Conservation (phyloP, 768 basidiomycete genomes). For the Termitomyces sp. region DNA sequence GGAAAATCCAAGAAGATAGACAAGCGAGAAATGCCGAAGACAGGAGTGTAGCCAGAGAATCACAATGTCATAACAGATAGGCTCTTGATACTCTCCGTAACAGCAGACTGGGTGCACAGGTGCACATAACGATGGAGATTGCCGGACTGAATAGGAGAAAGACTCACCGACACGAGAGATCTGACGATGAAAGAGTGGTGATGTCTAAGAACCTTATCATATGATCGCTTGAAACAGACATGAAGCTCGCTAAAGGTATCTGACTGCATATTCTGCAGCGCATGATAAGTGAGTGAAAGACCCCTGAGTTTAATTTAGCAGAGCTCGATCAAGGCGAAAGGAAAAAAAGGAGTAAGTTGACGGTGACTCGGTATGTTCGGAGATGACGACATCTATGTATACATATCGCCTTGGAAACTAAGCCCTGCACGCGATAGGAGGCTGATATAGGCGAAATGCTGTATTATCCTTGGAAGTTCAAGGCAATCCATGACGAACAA, state of each 20-base stretch:
- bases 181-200: constrained; percentile 70
- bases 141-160: background rate
- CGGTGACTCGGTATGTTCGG: background rate
- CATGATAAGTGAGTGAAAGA: constrained; percentile 64
- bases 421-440: background rate
- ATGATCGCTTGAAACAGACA: constrained; percentile 69
- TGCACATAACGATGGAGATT: constrained; percentile 16
- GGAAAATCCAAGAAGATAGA: background rate
- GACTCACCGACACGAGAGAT: constrained; percentile 57
- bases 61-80: background rate
- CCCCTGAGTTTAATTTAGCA: constrained; percentile 41
- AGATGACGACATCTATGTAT: background rate
- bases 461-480: background rate
- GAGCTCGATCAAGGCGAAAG: constrained; percentile 1
- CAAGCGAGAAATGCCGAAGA: background rate
- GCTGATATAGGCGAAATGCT: background rate
- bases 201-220: constrained; percentile 63
- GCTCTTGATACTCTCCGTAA: background rate
- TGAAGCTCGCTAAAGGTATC: constrained; percentile 55
- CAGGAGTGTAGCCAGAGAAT: background rate
- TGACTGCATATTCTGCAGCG: constrained; percentile 62
- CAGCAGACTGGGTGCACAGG: background rate
- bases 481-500: background rate
- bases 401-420: background rate
- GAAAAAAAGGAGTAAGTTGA: background rate